Percentiles rank a stretch among this genome's conserved stretches.
phyloP scores from a whole-genome alignment of 768 basidiomycete genomes.

The Phlebiopsis gigantea region DNA sequence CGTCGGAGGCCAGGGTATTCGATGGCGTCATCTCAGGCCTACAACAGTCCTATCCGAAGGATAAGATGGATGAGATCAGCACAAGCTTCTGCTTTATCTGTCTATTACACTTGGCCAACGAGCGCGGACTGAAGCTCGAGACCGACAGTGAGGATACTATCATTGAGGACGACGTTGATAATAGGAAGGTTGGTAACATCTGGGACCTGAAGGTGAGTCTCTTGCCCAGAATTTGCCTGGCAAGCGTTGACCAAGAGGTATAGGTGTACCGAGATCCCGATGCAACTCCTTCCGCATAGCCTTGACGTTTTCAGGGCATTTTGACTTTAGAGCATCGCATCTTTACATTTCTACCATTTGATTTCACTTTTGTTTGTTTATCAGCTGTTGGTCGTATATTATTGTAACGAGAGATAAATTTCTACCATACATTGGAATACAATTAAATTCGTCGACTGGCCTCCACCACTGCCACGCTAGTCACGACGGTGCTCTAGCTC shows the following conservation, averaged over 20 bases:
- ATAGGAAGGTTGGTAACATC: conserved; percentile 59
- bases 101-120: conserved; percentile 92
- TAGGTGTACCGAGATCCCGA: conserved; percentile 44
- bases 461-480: no score
- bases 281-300: conserved; percentile 23
- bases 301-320: no score
- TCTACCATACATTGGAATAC: neutral
- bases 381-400: neutral
- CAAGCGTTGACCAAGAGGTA: no score
- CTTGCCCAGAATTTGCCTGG: neutral
- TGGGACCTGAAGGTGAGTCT: conserved; percentile 65
- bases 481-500: neutral
- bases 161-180: conserved; percentile 33
- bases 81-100: conserved; percentile 99
- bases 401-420: conserved; percentile 3
- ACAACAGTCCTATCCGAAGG: conserved; percentile 76
- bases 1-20: conserved; percentile 63
- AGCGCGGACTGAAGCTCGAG: conserved; percentile 86
- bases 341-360: neutral
- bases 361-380: neutral
- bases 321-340: neutral
- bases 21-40: conserved; percentile 79
- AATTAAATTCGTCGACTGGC: no score
- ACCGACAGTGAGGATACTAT: conserved; percentile 33
- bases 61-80: conserved; percentile 97